Base-by-base conservation (phyloP, 805 yeast genomes). In the Suhomyces sp. region DNA sequence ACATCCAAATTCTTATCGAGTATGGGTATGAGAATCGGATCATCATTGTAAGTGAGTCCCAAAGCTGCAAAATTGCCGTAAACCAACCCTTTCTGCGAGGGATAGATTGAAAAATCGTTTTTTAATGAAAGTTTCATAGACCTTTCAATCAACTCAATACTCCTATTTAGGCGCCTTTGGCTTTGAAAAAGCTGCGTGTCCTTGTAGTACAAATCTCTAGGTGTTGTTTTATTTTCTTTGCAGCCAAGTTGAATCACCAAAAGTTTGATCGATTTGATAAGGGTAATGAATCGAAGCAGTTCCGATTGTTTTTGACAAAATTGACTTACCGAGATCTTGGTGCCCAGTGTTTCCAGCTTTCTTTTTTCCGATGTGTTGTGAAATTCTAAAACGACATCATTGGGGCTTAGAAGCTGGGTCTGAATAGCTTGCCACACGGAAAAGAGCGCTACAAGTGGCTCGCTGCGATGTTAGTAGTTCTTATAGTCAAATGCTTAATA, bases 1-100 rank as follows among this genome's bases (percentile, higher is more conserved):
- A 29, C 15, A 7, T 27, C 44, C 15, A 17, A 38, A 4, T 31
- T 12, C 13, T 26, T n/a, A 5, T 44, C 64, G 8, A 38, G 42
- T 6, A 55, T 62, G 29, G 63, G 52, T 10, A 81, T 58, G 13
- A 73, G 60, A 1, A 85, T 52, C 36, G 41, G 60, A 29, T 5
- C 56, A 4, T 29, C 29, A 6, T 35, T 13, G 35, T 48, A 54
- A 7, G 46, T 15, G 6, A 57, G 44, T 22, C 17, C 35, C 19
- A 29, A 29, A 24, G 45, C 26, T 24, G 15, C 17, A 9, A 15
- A 47, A 12, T 74, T 66, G 1, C 80, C 83, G 57, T 57, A 80
- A 17, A 84, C 61, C 26, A 83, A 64, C 0, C 89, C 88, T 58
- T 83, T 85, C 42, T 80, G 85, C 5, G 83, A 71, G 1, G 87